phyloP scores from a whole-genome alignment of 2,329 filamentous ascomycete species.

The Monilinia fructicola region DNA sequence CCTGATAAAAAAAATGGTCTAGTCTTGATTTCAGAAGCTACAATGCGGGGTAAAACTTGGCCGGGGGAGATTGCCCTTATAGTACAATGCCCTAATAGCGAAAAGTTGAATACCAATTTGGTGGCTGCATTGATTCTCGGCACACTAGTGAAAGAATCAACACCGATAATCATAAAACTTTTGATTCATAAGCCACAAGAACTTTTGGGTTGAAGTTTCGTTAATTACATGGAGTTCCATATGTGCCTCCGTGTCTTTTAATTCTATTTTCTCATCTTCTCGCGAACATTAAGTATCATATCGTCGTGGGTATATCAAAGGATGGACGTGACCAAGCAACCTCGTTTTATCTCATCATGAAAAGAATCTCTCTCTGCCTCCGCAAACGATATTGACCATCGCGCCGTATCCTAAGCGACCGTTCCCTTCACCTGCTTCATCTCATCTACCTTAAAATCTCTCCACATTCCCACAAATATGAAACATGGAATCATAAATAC shows the following conservation, averaged over 20 bases:
- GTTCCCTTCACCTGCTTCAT: conserved; percentile 35
- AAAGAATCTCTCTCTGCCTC: background rate
- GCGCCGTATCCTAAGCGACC: conserved; percentile 26
- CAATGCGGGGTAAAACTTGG: no score
- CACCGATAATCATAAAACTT: no score
- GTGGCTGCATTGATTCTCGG: no score
- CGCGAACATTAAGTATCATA: background rate
- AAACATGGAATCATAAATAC: conserved; percentile 47
- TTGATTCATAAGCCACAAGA: no score
- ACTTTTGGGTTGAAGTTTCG: no score
- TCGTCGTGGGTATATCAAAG: background rate
- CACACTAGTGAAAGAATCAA: no score
- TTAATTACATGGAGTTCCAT: background rate
- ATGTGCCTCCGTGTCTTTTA: background rate
- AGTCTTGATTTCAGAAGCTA: no score
- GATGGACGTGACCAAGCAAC: background rate
- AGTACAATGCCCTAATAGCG: no score
- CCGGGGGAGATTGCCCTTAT: no score
- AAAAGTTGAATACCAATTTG: no score
- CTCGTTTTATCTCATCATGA: background rate
- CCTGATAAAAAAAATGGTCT: no score
- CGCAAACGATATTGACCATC: background rate
- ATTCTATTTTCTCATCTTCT: background rate
- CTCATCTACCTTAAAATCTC: conserved; percentile 49
- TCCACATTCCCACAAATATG: conserved; percentile 47